Conservation (phyloP, 257 asterid species). For the Solanum dulcamara region DNA sequence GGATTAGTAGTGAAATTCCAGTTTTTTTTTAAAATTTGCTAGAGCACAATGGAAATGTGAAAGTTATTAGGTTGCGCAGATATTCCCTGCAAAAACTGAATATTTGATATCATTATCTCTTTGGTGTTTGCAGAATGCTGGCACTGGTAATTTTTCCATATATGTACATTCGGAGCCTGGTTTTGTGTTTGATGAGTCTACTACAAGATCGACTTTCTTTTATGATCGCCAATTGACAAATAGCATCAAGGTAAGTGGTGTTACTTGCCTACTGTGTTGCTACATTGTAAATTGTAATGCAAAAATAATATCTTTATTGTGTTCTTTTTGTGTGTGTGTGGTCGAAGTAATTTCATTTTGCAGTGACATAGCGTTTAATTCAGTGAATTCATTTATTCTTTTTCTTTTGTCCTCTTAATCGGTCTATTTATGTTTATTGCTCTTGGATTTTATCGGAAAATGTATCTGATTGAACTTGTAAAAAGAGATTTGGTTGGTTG, state of each 20-base stretch:
- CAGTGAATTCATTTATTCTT: background rate
- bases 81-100: background rate
- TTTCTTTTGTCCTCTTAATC: background rate
- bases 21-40: background rate
- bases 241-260: conserved; percentile 52
- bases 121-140: conserved; percentile 55
- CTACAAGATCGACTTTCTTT: conserved; percentile 53
- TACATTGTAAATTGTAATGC: background rate
- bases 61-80: background rate
- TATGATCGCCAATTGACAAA: conserved; percentile 50
- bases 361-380: background rate
- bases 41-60: background rate
- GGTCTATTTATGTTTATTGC: background rate
- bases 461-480: background rate
- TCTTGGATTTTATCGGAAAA: background rate
- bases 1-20: background rate
- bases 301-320: background rate
- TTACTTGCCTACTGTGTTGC: background rate
- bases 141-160: conserved; percentile 43
- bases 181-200: conserved; percentile 68
- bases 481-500: background rate
- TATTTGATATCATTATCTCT: background rate
- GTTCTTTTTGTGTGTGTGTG: background rate
- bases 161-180: conserved; percentile 84
- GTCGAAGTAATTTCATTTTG: background rate